phyloP scores from a whole-genome alignment of 2,329 filamentous ascomycete species.

The Botrytis aclada region DNA sequence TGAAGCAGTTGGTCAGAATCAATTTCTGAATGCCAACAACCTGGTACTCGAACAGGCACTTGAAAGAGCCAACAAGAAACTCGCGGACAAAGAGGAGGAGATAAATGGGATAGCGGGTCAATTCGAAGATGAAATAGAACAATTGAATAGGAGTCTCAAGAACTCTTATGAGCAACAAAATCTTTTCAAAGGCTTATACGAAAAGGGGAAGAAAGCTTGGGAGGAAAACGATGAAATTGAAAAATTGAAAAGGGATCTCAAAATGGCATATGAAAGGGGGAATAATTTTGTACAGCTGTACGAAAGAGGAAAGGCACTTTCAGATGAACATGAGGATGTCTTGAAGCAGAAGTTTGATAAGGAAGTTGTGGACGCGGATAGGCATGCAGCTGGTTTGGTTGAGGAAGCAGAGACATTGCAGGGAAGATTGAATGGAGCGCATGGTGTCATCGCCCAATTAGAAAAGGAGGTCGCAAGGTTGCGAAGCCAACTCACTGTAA shows the following conservation, averaged over 20 bases:
- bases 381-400: constrained; percentile 5
- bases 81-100: neutral
- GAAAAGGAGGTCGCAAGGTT: neutral
- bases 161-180: neutral
- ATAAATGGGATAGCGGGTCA: neutral
- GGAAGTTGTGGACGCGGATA: neutral
- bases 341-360: constrained; percentile 5
- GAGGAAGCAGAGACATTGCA: constrained; percentile 11
- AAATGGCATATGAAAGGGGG: neutral
- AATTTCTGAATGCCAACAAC: neutral
- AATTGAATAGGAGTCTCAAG: neutral
- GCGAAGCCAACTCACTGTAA: neutral
- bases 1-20: neutral
- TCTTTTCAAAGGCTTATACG: neutral
- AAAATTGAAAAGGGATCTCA: neutral
- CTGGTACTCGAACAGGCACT: neutral
- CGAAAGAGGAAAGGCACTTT: neutral
- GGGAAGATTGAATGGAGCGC: constrained; percentile 10
- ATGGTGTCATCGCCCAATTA: neutral
- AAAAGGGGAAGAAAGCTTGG: neutral
- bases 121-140: constrained; percentile 7
- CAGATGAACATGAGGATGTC: neutral
- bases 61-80: neutral
- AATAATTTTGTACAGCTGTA: neutral
- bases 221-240: neutral